Conservation (phyloP, 352 stramenopile genomes). For the Globisporangium lucens region DNA sequence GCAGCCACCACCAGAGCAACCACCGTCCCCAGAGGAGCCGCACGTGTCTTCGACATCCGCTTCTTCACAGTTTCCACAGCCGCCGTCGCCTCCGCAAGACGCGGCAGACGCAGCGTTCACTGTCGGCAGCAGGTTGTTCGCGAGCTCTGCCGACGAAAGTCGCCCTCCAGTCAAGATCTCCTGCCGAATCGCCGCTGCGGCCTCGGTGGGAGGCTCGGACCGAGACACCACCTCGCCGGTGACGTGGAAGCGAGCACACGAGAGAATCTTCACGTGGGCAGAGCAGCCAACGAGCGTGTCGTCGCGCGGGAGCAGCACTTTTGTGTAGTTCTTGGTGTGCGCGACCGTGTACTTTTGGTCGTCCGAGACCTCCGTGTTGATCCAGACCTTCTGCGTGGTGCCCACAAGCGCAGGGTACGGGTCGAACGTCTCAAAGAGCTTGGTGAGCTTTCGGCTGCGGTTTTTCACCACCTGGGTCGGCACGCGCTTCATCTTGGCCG, state of each 20-base stretch:
- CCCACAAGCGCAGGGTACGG: constrained; percentile 75
- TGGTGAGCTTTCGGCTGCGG: constrained; percentile 78
- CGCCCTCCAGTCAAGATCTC: constrained; percentile 43
- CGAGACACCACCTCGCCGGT: constrained; percentile 56
- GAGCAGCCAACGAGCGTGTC: constrained; percentile 75
- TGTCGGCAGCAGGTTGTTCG: constrained; percentile 22
- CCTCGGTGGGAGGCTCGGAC: constrained; percentile 47
- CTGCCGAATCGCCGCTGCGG: constrained; percentile 46
- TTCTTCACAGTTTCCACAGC: constrained; percentile 18
- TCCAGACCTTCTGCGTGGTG: constrained; percentile 64
- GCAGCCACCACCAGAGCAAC: constrained; percentile 15
- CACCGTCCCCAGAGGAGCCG: constrained; percentile 29
- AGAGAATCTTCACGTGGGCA: constrained; percentile 54
- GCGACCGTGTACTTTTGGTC: constrained; percentile 77
- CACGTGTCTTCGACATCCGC: constrained; percentile 24
- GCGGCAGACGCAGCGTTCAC: constrained; percentile 23
- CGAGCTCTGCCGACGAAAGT: constrained; percentile 27
- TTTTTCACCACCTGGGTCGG: constrained; percentile 88
- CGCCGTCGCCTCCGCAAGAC: constrained; percentile 27
- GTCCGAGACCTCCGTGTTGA: constrained; percentile 83
- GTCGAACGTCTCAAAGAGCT: constrained; percentile 81
- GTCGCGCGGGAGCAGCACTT: constrained; percentile 81
- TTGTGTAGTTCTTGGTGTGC: constrained; percentile 93
- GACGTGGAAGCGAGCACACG: constrained; percentile 71
- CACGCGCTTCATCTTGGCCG: constrained; percentile 88